Percentiles rank a stretch among this genome's conserved stretches.
phyloP scores from a whole-genome alignment of 441 rosid species.

The Eugenia klotzschiana region DNA sequence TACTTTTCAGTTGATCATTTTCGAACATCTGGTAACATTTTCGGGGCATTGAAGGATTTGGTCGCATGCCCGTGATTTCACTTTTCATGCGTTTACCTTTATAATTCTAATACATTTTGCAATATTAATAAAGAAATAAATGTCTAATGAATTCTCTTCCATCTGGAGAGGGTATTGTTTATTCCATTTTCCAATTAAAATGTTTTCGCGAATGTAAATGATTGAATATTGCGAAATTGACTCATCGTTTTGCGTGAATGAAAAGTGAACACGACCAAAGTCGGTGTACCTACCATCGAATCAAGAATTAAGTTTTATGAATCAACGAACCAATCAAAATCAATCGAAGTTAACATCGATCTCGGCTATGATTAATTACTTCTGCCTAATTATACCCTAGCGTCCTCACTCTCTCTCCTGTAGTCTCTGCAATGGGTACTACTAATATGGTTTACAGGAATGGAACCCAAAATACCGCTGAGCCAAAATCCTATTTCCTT shows the following conservation, averaged over 20 bases:
- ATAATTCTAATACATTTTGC: not conserved
- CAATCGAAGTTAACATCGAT: not conserved
- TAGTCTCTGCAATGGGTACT: not conserved
- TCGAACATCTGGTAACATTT: not conserved
- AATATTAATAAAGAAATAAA: not conserved
- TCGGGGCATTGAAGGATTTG: not conserved
- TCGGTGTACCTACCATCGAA: not conserved
- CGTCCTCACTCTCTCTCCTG: not conserved
- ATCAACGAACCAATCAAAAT: not conserved
- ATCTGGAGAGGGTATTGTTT: not conserved
- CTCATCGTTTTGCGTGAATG: not conserved
- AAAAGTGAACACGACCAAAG: not conserved
- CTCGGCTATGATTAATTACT: not conserved
- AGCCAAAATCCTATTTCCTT: not conserved
- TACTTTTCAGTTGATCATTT: not conserved
- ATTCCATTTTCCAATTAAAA: not conserved
- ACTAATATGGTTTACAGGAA: accelerated
- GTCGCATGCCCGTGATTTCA: not conserved
- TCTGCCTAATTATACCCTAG: not conserved
- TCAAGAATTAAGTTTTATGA: not conserved
- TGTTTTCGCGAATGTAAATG: accelerated
- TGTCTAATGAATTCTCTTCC: not conserved
- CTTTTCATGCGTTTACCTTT: not conserved
- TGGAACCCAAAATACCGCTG: accelerated
- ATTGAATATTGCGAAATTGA: not conserved